Conservation (phyloP, 352 stramenopile species). For the Phytopythium ostracodes region DNA sequence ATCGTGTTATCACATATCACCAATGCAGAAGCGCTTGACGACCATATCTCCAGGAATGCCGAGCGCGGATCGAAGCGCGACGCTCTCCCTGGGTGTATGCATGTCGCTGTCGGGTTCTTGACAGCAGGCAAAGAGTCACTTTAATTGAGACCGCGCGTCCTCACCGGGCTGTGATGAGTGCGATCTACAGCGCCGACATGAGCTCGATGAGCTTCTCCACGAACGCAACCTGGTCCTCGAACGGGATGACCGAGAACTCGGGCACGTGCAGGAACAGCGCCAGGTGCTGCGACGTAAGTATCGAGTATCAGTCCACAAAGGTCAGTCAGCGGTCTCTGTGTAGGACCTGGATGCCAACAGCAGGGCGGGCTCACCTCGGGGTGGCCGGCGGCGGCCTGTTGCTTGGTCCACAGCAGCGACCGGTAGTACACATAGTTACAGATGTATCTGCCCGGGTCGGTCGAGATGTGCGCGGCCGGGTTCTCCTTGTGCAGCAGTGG, state of each 20-base stretch:
- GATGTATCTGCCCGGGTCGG: constrained; percentile 76
- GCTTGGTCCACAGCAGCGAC: constrained; percentile 65
- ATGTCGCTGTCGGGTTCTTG: too few species aligned
- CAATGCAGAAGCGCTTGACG: neutral
- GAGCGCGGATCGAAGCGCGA: too few species aligned
- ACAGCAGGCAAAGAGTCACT: too few species aligned
- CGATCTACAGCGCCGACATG: constrained; percentile 25
- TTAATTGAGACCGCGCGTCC: too few species aligned
- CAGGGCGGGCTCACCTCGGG: constrained; percentile 20
- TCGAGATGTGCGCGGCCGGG: constrained; percentile 46
- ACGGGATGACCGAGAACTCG: constrained; percentile 45
- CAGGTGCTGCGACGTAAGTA: constrained; percentile 49
- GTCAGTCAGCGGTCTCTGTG: too few species aligned
- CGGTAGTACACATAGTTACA: constrained; percentile 86
- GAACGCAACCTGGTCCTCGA: constrained; percentile 60
- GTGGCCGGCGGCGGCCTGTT: constrained; percentile 26
- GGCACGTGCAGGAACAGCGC: constrained; percentile 80
- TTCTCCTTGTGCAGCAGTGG: constrained; percentile 26
- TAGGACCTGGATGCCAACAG: too few species aligned
- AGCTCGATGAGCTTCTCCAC: constrained; percentile 56
- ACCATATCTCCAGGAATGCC: too few species aligned
- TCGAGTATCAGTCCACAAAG: too few species aligned
- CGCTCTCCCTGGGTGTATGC: too few species aligned
- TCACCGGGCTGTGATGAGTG: too few species aligned
- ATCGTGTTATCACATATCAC: too few species aligned